Evolutionary conservation across 1,139 yeast species (phyloP).

Genomic region (Sugiyamaella paludigena): DNA sequence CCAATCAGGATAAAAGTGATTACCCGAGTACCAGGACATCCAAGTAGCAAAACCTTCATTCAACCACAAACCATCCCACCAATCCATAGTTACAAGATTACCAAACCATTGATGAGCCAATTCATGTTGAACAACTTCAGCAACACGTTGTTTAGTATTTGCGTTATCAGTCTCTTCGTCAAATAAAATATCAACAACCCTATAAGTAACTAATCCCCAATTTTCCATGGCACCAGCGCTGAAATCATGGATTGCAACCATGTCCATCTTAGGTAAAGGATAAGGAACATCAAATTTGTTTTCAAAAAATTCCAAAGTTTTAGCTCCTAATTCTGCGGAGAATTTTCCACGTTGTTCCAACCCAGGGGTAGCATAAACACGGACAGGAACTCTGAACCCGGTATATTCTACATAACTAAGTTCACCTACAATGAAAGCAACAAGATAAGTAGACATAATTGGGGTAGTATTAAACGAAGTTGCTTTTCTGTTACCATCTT

Average conservation of each 20-base stretch:
- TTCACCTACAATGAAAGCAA: conserved; percentile 83
- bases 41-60: conserved; percentile 92
- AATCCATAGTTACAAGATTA: conserved; percentile 85
- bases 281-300: conserved; percentile 67
- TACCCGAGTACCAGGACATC: conserved; percentile 82
- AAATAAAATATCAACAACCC: conserved; percentile 71
- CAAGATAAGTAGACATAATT: conserved; percentile 72
- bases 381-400: conserved; percentile 70
- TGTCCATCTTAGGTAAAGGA: conserved; percentile 79
- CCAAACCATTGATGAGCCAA: conserved; percentile 96
- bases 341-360: conserved; percentile 61
- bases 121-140: conserved; percentile 87
- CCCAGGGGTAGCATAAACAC: conserved; percentile 80
- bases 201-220: conserved; percentile 83
- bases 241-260: conserved; percentile 79
- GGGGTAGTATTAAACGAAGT: conserved; percentile 62
- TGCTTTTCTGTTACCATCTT: conserved; percentile 42
- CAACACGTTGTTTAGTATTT: conserved; percentile 70
- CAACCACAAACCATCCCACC: conserved; percentile 94
- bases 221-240: conserved; percentile 92
- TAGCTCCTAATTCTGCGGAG: conserved; percentile 71
- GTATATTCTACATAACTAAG: conserved; percentile 66
- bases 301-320: conserved; percentile 72
- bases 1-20: conserved; percentile 81
- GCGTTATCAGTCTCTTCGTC: conserved; percentile 67